These are phyloP conservation scores for Phialophora macrospora DNA, from an alignment of 2,329 filamentous ascomycete genomes.

Conservation along the genomic window DNA sequence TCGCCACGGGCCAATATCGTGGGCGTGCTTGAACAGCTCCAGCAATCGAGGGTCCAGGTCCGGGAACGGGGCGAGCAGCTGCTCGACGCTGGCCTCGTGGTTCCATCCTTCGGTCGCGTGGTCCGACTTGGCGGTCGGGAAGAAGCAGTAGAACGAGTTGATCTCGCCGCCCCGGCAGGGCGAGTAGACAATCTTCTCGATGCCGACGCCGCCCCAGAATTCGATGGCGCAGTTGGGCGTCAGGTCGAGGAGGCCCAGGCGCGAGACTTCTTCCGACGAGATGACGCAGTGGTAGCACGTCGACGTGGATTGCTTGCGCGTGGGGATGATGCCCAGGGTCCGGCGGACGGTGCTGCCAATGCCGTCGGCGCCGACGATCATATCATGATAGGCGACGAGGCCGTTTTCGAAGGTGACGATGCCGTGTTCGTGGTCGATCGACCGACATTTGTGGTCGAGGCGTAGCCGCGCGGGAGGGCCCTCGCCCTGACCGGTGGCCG, in stretches of 20 bases:
- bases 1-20: slow-evolving; percentile 35
- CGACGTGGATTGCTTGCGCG: slow-evolving; percentile 45
- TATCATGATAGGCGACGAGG: slow-evolving; percentile 41
- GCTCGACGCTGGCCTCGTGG: slow-evolving; percentile 20
- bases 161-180: slow-evolving; percentile 47
- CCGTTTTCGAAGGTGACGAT: slow-evolving; percentile 43
- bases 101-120: slow-evolving; percentile 37
- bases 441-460: slow-evolving; percentile 40
- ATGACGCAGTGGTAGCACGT: slow-evolving; percentile 50
- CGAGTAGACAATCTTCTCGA: slow-evolving; percentile 50
- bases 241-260: slow-evolving; percentile 44
- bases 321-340: slow-evolving; percentile 44
- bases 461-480: slow-evolving; percentile 35
- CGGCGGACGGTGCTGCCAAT: slow-evolving; percentile 43
- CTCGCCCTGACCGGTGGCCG: slow-evolving; percentile 41
- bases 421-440: slow-evolving; percentile 38
- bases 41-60: slow-evolving; percentile 27
- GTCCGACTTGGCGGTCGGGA: slow-evolving; percentile 38
- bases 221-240: slow-evolving; percentile 44
- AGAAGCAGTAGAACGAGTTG: slow-evolving; percentile 50
- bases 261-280: slow-evolving; percentile 41
- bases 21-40: slow-evolving; percentile 28
- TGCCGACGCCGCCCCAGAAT: slow-evolving; percentile 46
- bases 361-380: slow-evolving; percentile 50
- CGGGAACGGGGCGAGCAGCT: slow-evolving; percentile 31